Base-by-base conservation (phyloP, 805 yeast species). In the Ogataea ganodermae region DNA sequence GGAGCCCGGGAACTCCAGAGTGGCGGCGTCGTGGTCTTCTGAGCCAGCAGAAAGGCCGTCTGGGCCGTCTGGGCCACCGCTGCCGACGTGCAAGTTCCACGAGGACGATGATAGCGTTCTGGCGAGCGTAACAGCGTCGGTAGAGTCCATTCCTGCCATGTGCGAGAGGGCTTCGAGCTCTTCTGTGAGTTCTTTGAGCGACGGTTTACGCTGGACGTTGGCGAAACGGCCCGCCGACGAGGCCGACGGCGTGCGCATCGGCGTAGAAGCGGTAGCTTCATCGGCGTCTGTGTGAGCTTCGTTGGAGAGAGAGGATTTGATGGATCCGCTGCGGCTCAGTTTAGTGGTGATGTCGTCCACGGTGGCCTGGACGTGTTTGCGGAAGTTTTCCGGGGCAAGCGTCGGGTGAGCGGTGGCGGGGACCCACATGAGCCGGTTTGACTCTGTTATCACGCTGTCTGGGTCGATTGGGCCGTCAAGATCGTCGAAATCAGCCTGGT, bases 381-480 rank as follows among this genome's bases (percentile, higher is more conserved):
- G 72, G 68, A 82, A 86, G 58, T 87, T 89, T 59, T 88, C 95
- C 2, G 98, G 98, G 21, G 95, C 91, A n/a, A 92, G 78, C 58
- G 87, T 92, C 1, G 98, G 98, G 64, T 94, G 99, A 31, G 89
- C 75, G 52, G 81, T 82, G 1, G 98, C 99, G 0, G 98, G 98
- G 1, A 94, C 97, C 99, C 99, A 92, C 45, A 92, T 70, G 26
- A 87, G 68, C 48, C 79, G 70, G 41, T 77, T 76, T 14, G 78
- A 68, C 45, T 68, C 71, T 21, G 58, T 50, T 12, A 62, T 23
- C 6, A 56, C 56, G 20, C 51, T 47, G 23, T 55, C 60, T 4
- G 55, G 49, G 39, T 57, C 60, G 17, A 45, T 20, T 2, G 45
- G 51, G 14, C 32, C 45, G 41, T 47, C 45, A 17, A 53, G 50